These are phyloP conservation scores for Trametes villosa DNA, from an alignment of 768 basidiomycete species.

Conservation along the genomic window DNA sequence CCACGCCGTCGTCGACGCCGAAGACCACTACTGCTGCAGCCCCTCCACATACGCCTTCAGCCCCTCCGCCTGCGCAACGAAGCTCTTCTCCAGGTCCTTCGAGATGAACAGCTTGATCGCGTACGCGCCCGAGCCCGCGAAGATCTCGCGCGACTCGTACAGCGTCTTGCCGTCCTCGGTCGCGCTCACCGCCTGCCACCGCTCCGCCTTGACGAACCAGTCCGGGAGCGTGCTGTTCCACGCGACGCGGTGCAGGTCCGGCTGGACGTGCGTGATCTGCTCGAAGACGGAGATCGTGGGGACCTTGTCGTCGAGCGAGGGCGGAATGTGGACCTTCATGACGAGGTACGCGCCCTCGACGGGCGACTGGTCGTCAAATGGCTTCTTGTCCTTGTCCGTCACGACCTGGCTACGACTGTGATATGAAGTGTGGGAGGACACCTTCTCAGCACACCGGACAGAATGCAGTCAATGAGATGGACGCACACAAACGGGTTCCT, in stretches of 20 bases:
- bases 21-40: neutral
- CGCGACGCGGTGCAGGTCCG: conserved; percentile 56
- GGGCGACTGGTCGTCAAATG: conserved; percentile 53
- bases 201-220: conserved; percentile 56
- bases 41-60: conserved; percentile 57
- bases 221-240: conserved; percentile 50
- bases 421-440: too few species aligned
- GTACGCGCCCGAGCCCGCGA: conserved; percentile 53
- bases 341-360: conserved; percentile 51
- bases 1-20: too few species aligned
- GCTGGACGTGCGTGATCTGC: conserved; percentile 54
- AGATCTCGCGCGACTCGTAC: conserved; percentile 69
- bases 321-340: conserved; percentile 65
- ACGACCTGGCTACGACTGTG: conserved; percentile 57
- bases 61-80: conserved; percentile 58
- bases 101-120: conserved; percentile 48
- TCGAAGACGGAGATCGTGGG: conserved; percentile 47
- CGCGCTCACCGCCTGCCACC: conserved; percentile 65
- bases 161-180: conserved; percentile 57
- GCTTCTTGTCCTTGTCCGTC: conserved; percentile 45
- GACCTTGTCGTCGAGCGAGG: conserved; percentile 30
- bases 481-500: conserved; percentile 74
- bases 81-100: conserved; percentile 47
- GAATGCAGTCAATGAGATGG: neutral
- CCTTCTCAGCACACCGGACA: too few species aligned